Conservation (phyloP, 306 rosid species). For the Quillaja saponaria region DNA sequence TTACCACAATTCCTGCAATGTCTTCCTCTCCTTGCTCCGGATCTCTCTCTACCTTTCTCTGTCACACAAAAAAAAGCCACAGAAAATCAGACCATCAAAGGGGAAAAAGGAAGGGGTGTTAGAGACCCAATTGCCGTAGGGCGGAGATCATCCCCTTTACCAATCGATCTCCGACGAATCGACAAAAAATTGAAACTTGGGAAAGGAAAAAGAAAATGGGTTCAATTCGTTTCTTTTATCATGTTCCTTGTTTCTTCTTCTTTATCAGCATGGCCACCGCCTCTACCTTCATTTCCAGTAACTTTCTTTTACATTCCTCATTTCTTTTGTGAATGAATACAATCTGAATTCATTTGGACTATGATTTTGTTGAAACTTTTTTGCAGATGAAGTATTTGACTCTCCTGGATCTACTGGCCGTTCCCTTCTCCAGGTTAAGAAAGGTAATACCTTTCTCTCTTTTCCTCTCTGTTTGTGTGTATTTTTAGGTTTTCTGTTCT, state of each 20-base stretch:
- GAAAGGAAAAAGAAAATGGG: constrained; percentile 53
- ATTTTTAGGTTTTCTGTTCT: not conserved
- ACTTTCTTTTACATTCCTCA: not conserved
- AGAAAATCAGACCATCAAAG: constrained; percentile 6
- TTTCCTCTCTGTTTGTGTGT: not conserved
- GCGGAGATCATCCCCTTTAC: constrained; percentile 41
- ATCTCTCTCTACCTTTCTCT: constrained; percentile 20
- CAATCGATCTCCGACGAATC: constrained; percentile 15
- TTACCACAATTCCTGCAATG: constrained; percentile 46
- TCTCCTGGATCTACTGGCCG: constrained; percentile 47
- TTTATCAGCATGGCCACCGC: constrained; percentile 46
- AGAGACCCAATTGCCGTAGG: constrained; percentile 34
- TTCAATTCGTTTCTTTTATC: constrained; percentile 43
- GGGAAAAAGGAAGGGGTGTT: constrained; percentile 12
- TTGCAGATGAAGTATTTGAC: constrained; percentile 53
- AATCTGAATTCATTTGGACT: not conserved
- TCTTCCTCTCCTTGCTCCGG: constrained; percentile 33
- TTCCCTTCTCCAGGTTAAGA: constrained; percentile 74
- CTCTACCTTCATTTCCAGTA: constrained; percentile 62
- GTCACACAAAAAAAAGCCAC: constrained; percentile 16
- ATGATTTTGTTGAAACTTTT: constrained; percentile 1
- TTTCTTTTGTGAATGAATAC: not conserved
- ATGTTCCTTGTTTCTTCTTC: constrained; percentile 42
- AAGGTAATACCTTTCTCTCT: constrained; percentile 39
- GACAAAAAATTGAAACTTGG: not conserved